Evolutionary conservation across 306 rosid genomes (phyloP), one percentile per base, ranked within the genome.

Genomic region (Sindora glabra): DNA sequence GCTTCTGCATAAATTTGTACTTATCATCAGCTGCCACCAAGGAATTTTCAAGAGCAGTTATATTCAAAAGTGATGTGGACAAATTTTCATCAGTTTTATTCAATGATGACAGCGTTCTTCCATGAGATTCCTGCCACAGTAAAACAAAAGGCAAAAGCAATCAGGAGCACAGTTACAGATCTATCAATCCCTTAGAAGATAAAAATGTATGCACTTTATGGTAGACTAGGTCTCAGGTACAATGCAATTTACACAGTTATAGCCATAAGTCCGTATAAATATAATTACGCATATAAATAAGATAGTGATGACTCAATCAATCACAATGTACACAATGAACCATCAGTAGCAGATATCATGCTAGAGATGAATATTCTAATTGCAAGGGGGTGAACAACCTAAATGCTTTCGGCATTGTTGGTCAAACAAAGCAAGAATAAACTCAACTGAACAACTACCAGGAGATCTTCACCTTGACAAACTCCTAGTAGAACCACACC

Each of bases 1-100:
- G 96, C 81, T 76, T 75, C 76, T 92, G 98, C 96, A 85, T 83
- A 77, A 77, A 92, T 22, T 50, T 76, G 67, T 83, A 92, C 83
- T 92, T 92, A 68, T 85, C 90, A 40, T 87, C 96, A 21, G 96
- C 90, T 67, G 73, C 80, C 23, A 62, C 73, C 21, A 86, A 69
- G 33, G 95, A 78, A 59, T 61, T 88, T 71, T 88, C 98, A 46
- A 92, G 95, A 52, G 67, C 71, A 44, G 94, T 76, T 57, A 92
- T 83, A 81, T 73, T 92, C 78, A 74, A 59, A 27, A 88, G 87
- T 56, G 96, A 88, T 61, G 85, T 70, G 14, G 95, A 79, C 74
- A 88, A 71, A 74, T 86, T 79, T 70, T 81, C 88, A 39, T 81
- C 82, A 36, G 88, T 74, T 84, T 79, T 82, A 56, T 62, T 70